These are phyloP conservation scores for Golubevia sp. DNA, from an alignment of 1,284 basidiomycete species.

Conservation along the genomic window DNA sequence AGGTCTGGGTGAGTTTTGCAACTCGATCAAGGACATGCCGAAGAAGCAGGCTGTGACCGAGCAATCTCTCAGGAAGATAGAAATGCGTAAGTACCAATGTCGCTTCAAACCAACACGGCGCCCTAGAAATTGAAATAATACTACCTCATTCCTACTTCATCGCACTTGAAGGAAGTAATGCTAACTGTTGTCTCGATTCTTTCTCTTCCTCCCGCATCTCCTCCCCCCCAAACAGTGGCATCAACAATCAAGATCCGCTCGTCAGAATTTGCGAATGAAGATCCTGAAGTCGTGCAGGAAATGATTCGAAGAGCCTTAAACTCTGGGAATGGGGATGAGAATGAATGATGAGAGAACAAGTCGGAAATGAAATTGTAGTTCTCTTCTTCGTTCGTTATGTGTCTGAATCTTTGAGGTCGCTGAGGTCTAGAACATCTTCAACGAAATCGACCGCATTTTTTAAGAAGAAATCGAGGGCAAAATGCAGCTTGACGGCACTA, in stretches of 20 bases:
- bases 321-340: not conserved
- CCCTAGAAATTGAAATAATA: not conserved
- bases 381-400: too few relatives aligned
- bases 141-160: not conserved
- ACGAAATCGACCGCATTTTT: too few relatives aligned
- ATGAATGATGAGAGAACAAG: too few relatives aligned
- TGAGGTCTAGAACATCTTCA: too few relatives aligned
- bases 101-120: not conserved
- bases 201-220: too few relatives aligned
- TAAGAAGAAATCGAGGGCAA: too few relatives aligned
- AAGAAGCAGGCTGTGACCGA: constrained; percentile 87
- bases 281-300: constrained; percentile 31
- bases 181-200: not conserved
- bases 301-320: constrained; percentile 31
- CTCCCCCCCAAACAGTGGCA: too few relatives aligned
- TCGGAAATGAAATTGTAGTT: too few relatives aligned
- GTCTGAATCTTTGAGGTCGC: too few relatives aligned
- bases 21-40: constrained; percentile 73
- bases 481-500: too few relatives aligned
- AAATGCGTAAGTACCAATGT: constrained; percentile 72
- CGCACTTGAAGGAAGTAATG: not conserved
- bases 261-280: constrained; percentile 23
- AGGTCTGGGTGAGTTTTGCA: constrained; percentile 78
- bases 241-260: constrained; percentile 41
- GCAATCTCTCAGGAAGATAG: constrained; percentile 88